Percentiles rank a stretch among this genome's conserved stretches.
Conservation (phyloP, 805 yeast species). For the Yarrowia sp. region DNA sequence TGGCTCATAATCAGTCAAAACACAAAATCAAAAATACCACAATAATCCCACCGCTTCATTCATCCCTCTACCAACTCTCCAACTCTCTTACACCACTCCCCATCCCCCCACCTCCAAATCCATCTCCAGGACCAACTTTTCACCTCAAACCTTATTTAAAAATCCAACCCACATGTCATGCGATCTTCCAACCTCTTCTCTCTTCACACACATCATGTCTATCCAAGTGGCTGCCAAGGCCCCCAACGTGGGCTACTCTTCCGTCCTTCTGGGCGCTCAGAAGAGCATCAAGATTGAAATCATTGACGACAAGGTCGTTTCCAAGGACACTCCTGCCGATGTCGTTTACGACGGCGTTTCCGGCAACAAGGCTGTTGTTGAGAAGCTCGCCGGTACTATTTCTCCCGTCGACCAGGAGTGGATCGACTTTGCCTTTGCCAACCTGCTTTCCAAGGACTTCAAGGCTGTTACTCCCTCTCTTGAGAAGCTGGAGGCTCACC, state of each 20-base stretch:
- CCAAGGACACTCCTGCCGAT: conserved; percentile 33
- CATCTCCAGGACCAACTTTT: not conserved
- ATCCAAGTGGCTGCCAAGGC: conserved; percentile 84
- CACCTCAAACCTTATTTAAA: not conserved
- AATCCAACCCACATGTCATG: not conserved
- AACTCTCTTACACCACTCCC: no score
- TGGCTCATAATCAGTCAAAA: no score
- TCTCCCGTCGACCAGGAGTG: conserved; percentile 49
- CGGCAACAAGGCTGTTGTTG: conserved; percentile 10
- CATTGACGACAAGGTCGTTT: conserved; percentile 37
- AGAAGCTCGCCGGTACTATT: conserved; percentile 34
- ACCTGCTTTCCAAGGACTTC: conserved; percentile 80
- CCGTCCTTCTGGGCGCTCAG: conserved; percentile 72
- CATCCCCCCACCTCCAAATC: no score
- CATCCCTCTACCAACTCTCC: no score
- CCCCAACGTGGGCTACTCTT: conserved; percentile 73
- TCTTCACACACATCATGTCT: not conserved
- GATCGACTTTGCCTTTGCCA: conserved; percentile 64
- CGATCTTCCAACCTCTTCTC: not conserved
- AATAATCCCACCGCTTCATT: no score
- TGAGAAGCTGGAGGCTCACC: conserved; percentile 75
- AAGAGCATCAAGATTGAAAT: conserved; percentile 59
- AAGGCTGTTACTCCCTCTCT: conserved; percentile 74
- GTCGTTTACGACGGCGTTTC: conserved; percentile 17
- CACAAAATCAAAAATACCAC: no score